These are phyloP conservation scores for Tagetes erecta DNA, from an alignment of 129 eudicot genomes.

Conservation along the genomic window DNA sequence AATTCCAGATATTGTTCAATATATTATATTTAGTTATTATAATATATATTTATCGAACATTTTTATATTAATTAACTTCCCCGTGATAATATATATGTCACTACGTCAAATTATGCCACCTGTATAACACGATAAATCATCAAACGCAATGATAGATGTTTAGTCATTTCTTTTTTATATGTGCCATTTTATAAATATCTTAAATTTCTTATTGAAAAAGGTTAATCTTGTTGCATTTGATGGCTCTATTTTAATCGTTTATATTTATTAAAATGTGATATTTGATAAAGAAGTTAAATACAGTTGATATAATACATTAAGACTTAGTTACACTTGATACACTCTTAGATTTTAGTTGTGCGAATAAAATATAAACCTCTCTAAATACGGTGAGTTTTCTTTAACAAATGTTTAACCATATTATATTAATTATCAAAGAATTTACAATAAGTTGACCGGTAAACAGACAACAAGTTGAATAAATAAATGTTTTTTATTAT, in stretches of 20 bases:
- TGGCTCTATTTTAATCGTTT: background rate
- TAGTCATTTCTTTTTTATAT: background rate
- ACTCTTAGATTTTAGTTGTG: no score
- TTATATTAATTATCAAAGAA: no score
- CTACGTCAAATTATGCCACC: background rate
- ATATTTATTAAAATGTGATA: no score
- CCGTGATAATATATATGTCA: background rate
- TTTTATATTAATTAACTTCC: background rate
- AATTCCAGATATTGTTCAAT: slow-evolving; percentile 17
- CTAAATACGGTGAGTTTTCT: no score
- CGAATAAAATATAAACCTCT: no score
- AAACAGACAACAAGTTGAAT: no score
- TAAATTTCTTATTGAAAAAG: background rate
- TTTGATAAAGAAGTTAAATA: no score
- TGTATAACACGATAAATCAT: slow-evolving; percentile 3
- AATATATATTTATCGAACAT: background rate
- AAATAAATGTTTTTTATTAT: no score
- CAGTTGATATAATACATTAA: no score
- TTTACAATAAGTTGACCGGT: no score
- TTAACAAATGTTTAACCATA: no score
- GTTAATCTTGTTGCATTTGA: background rate
- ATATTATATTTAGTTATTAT: background rate
- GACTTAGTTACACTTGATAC: no score
- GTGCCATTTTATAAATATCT: background rate
- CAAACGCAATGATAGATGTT: background rate